Base-by-base conservation (phyloP, 805 yeast species). In the Priceomyces fermenticarens region DNA sequence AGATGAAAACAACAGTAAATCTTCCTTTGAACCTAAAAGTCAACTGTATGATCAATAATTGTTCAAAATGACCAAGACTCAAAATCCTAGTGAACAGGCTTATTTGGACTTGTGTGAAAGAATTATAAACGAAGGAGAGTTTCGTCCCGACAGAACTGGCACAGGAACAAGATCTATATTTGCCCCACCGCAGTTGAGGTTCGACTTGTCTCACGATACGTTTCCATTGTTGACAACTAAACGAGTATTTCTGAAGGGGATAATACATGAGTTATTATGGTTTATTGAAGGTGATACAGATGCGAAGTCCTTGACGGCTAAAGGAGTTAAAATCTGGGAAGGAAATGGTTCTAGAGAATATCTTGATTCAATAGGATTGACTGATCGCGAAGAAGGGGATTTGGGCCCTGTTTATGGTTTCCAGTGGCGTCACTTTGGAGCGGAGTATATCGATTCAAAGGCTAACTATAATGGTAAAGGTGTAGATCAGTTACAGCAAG, bases 361-460 rank as follows among this genome's bases (percentile, higher is more conserved):
- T 59, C 70, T 93, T 40, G 97, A 93, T 60, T 75, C 79, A 3
- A 65, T 89, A 29, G 99, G 98, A 0, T 74, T 93, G 35, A 74
- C 75, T 0, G 72, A 85, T 44, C 81, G 96, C 58, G 72, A 89
- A 44, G 97, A 81, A 53, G 98, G 98, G 41, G 99, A 93, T 65
- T 64, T 93, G 52, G 99, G 99, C 1, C 99, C 99, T 1, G 97
- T 93, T 2, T 93, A 93, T 60, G 99, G 99, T 0, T 93, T 93
- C 67, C 99, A 93, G 64, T 93, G 99, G 99, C 81, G 99, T 55
- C 99, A 93, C 64, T 93, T 93, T 62, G 99, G 99, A 33, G 99
- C 99, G 4, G 81, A 86, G 50, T 93, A 93, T 60, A 71, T 57
- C 26, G 89, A 88, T 40, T 88, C 96, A 57, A 89, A 91, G 44